A percentile compares a stretch with the other conserved stretches of the same genome.
Evolutionary conservation across 305 asterid genomes (phyloP).

Genomic region (Nicotiana rustica): DNA sequence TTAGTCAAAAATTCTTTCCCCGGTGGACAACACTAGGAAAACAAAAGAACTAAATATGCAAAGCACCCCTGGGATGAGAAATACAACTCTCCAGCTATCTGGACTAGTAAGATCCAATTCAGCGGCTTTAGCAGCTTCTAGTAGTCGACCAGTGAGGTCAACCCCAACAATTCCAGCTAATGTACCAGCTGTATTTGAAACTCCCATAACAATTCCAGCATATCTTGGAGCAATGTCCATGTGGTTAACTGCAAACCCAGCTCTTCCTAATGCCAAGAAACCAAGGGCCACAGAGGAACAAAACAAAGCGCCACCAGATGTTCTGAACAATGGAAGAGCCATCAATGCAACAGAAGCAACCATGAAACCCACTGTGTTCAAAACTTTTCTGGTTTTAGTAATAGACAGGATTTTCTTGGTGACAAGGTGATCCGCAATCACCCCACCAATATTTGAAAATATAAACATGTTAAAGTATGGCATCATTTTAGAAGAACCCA

Average conservation of each 20-base stretch:
- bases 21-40: conserved; percentile 75
- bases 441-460: conserved; percentile 94
- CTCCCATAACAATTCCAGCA: conserved; percentile 97
- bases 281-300: conserved; percentile 92
- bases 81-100: conserved; percentile 87
- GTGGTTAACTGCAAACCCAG: conserved; percentile 94
- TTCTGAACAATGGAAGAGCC: conserved; percentile 77
- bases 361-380: conserved; percentile 78
- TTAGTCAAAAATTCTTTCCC: conserved; percentile 95
- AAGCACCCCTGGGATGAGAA: conserved; percentile 78
- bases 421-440: conserved; percentile 79
- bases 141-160: conserved; percentile 89
- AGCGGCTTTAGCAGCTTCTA: conserved; percentile 82
- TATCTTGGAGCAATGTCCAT: conserved; percentile 95
- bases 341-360: conserved; percentile 79
- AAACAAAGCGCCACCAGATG: conserved; percentile 71
- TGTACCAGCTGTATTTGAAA: conserved; percentile 93
- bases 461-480: conserved; percentile 92
- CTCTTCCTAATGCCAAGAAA: conserved; percentile 90
- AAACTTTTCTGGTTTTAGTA: conserved; percentile 75
- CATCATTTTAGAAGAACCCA: conserved; percentile 97
- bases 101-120: conserved; percentile 72
- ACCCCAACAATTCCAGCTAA: conserved; percentile 95
- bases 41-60: conserved; percentile 77
- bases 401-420: conserved; percentile 69